Conservation (phyloP, 2,329 filamentous ascomycete species). For the Bipolaris zeicola region DNA sequence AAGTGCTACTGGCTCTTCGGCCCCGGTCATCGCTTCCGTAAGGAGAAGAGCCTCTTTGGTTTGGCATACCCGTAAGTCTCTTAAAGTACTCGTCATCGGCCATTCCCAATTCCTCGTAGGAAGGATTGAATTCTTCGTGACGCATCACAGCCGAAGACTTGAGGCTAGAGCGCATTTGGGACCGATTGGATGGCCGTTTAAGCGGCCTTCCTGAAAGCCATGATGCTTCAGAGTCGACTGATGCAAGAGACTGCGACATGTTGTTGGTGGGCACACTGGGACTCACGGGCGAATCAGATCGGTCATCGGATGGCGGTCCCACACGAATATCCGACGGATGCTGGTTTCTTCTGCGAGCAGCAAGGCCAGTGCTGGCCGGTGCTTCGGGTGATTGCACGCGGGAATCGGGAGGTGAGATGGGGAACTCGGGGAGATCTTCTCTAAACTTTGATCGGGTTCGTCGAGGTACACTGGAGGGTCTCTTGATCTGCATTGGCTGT, state of each 20-base stretch:
- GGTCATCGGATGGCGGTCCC: constrained; percentile 33
- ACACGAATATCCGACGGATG: constrained; percentile 43
- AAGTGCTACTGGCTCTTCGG: constrained; percentile 52
- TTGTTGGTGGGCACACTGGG: constrained; percentile 39
- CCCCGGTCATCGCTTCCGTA: constrained; percentile 33
- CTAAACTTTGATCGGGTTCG: constrained; percentile 89
- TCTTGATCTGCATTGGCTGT: constrained; percentile 50
- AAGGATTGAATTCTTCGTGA: constrained; percentile 61
- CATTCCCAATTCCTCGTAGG: constrained; percentile 69
- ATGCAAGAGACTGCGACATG: constrained; percentile 84
- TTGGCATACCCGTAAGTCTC: constrained; percentile 56
- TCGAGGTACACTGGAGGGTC: constrained; percentile 66
- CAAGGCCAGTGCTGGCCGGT: constrained; percentile 52
- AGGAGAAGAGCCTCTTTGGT: constrained; percentile 48
- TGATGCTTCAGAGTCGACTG: constrained; percentile 92
- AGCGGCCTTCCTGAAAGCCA: constrained; percentile 83
- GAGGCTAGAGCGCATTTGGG: constrained; percentile 54
- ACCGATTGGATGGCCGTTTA: constrained; percentile 54
- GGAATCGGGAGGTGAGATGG: constrained; percentile 83
- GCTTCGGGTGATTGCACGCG: constrained; percentile 78
- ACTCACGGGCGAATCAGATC: constrained; percentile 53
- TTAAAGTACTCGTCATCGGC: constrained; percentile 78
- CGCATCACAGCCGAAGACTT: constrained; percentile 50
- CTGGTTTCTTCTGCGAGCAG: constrained; percentile 48
- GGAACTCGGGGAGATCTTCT: constrained; percentile 87